Base-by-base conservation (phyloP, 2,329 filamentous ascomycete species). In the Thelonectria blattea region DNA sequence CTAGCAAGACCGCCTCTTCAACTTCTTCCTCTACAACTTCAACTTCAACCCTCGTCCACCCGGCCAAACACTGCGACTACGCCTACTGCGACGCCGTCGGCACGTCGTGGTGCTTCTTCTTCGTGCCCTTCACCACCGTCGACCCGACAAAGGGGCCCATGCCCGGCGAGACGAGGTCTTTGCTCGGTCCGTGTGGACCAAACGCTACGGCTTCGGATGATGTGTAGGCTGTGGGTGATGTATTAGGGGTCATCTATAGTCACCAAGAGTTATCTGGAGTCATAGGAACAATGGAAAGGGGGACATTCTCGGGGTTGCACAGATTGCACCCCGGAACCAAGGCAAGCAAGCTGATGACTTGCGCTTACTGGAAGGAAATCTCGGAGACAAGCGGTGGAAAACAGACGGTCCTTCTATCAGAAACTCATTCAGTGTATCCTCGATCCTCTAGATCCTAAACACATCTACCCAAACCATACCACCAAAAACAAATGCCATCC, bases 21-120 rank as follows among this genome's bases (percentile, higher is more conserved):
- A 4, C 22, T 4, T 24, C 22, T 7, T 24, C 22, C 22, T 24
- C 22, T 24, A 4, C 22, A 3, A 4, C 22, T 24, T 24, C 22
- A n/a, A n/a, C 22, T 24, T 24, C 22, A 6, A 6, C 22, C 6
- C 22, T 6, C 22, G 22, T 6, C 22, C 22, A 24, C 27, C 27
- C 27, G 27, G 52, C 70, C 42, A 52, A 68, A 51, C 34, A 14
- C 34, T 79, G 78, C 69, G 70, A 75, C 55, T 70, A 74, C 63
- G 61, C 64, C 22, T 78, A 76, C 66, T 78, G 77, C 68, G 73
- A 76, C 61, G 72, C 12, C 12, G 8, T 74, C 43, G 66, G 65
- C 14, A 70, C 68, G 3, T 72, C 72, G 3, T 79, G 74, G 71
- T 79, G 78, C 66, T 73, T 76, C 62, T 76, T 72, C 66, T 80